These are phyloP conservation scores for Pisolithus marmoratus DNA, from an alignment of 768 basidiomycete species.

Conservation along the genomic window DNA sequence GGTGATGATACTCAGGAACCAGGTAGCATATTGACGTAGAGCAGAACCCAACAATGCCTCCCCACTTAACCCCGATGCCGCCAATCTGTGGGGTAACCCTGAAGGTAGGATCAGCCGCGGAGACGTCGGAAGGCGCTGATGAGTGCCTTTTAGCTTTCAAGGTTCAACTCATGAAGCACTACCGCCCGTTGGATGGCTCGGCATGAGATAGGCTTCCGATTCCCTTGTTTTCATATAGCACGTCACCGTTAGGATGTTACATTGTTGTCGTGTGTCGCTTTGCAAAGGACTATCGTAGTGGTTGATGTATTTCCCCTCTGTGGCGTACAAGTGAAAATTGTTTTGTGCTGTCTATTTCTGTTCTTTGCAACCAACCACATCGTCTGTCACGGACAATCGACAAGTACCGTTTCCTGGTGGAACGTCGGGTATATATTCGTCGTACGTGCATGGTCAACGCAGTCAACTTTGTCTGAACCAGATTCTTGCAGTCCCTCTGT, in stretches of 20 bases:
- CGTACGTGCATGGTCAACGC: neutral
- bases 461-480: neutral
- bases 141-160: constrained; percentile 52
- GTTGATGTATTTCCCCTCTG: neutral
- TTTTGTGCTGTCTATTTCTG: too few species aligned
- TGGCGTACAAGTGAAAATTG: too few species aligned
- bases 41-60: constrained; percentile 91
- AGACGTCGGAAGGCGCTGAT: neutral
- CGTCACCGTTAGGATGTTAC: neutral
- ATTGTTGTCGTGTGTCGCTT: neutral
- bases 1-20: constrained; percentile 16
- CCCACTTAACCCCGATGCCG: constrained; percentile 84
- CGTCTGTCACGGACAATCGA: neutral
- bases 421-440: neutral
- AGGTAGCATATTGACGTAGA: neutral
- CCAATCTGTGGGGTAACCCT: constrained; percentile 70
- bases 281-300: too few species aligned
- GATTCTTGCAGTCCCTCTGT: neutral
- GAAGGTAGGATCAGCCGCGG: constrained; percentile 39
- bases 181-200: constrained; percentile 46
- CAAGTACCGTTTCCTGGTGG: neutral
- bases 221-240: neutral
- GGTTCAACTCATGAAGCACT: constrained; percentile 63
- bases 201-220: constrained; percentile 19
- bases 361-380: neutral